Conservation (phyloP, 805 yeast genomes). For the Spathaspora gorwiae region DNA sequence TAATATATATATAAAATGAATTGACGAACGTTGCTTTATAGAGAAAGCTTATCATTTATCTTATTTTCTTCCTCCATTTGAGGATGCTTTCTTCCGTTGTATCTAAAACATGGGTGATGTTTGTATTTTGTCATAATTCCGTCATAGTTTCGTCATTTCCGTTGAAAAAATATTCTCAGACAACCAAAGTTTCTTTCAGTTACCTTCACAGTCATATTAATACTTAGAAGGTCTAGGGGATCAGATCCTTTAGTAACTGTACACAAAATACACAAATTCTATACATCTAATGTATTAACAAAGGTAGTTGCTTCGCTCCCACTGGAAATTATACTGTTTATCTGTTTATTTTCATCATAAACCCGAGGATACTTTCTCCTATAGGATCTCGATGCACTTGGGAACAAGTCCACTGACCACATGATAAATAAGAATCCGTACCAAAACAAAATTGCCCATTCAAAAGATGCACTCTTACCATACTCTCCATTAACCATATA, state of each 20-base stretch:
- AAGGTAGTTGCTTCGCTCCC: neutral
- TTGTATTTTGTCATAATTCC: too few species aligned
- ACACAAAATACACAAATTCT: neutral
- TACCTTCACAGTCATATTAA: constrained; percentile 26
- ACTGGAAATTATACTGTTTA: too few species aligned
- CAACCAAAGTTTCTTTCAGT: too few species aligned
- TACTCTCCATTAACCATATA: constrained; percentile 18
- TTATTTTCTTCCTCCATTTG: neutral
- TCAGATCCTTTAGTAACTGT: neutral
- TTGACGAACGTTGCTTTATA: too few species aligned
- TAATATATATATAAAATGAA: neutral
- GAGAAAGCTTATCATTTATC: too few species aligned
- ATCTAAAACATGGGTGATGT: too few species aligned
- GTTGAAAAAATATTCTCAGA: too few species aligned
- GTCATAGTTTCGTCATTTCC: too few species aligned
- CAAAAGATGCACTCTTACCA: constrained; percentile 59
- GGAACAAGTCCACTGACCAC: constrained; percentile 65
- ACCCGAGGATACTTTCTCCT: constrained; percentile 4
- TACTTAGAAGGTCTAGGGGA: too few species aligned
- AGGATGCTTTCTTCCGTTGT: too few species aligned
- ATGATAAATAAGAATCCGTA: constrained; percentile 66
- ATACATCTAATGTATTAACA: neutral
- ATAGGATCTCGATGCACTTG: constrained; percentile 45
- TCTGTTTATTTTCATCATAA: neutral
- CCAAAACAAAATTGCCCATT: constrained; percentile 86